Evolutionary conservation across 352 stramenopile genomes (phyloP).

Genomic region (Phytophthora brassicae): DNA sequence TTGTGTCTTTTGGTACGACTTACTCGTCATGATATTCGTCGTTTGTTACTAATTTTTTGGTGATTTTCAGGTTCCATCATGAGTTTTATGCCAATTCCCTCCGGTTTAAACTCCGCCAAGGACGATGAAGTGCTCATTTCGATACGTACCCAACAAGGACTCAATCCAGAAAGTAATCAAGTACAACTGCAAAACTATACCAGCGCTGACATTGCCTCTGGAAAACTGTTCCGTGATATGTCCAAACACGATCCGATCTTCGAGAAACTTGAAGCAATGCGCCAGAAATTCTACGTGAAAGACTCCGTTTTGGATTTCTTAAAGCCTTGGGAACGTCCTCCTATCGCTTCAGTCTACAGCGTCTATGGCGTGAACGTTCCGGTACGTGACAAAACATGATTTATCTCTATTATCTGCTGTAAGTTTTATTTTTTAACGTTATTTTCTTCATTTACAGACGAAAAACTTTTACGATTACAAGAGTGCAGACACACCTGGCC

Average conservation of each 20-base stretch:
- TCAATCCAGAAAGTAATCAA: slow-evolving; percentile 15
- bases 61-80: slow-evolving; percentile 78
- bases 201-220: slow-evolving; percentile 64
- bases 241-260: slow-evolving; percentile 62
- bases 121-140: slow-evolving; percentile 61
- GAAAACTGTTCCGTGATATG: slow-evolving; percentile 74
- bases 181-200: slow-evolving; percentile 57
- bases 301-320: slow-evolving; percentile 66
- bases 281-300: slow-evolving; percentile 64
- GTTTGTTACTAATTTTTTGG: too few species aligned
- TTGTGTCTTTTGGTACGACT: slow-evolving; percentile 64
- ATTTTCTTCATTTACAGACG: slow-evolving; percentile 33
- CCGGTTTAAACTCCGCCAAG: slow-evolving; percentile 43
- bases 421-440: background rate
- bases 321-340: slow-evolving; percentile 63
- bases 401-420: slow-evolving; percentile 3
- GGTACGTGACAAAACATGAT: slow-evolving; percentile 39
- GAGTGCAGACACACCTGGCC: slow-evolving; percentile 42
- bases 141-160: slow-evolving; percentile 40
- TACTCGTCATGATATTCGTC: background rate
- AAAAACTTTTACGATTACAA: slow-evolving; percentile 78
- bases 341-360: slow-evolving; percentile 72
- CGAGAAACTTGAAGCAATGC: slow-evolving; percentile 54
- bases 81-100: slow-evolving; percentile 72
- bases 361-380: slow-evolving; percentile 80